A percentile compares a stretch with the other conserved stretches of the same genome.
Evolutionary conservation across 176 grass and related monocot genomes (phyloP).

Genomic region (Triticum monococcum): DNA sequence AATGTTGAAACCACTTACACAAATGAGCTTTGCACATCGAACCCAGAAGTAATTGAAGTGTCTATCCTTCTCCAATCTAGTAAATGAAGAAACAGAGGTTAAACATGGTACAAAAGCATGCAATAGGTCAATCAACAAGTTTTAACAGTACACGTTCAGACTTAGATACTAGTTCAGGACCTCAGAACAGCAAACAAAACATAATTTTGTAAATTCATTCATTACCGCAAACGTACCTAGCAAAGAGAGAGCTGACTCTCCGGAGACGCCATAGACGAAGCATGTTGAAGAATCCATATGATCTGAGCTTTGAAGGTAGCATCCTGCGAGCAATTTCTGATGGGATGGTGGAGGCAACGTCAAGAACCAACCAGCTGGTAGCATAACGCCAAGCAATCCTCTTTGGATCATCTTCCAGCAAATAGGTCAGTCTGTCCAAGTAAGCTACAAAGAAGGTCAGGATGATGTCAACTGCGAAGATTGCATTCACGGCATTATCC

Average conservation of each 20-base stretch:
- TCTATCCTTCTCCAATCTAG: slow-evolving; percentile 91
- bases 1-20: slow-evolving; percentile 51
- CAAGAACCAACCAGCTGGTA: slow-evolving; percentile 84
- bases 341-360: slow-evolving; percentile 76
- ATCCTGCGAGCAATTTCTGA: slow-evolving; percentile 66
- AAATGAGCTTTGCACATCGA: slow-evolving; percentile 90
- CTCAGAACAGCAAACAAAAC: not conserved
- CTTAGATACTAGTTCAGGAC: not conserved
- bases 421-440: slow-evolving; percentile 69
- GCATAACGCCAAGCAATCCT: slow-evolving; percentile 72
- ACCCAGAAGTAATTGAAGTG: slow-evolving; percentile 99
- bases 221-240: slow-evolving; percentile 50
- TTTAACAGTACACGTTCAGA: not conserved
- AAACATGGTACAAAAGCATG: not conserved
- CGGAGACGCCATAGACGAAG: slow-evolving; percentile 94
- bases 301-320: slow-evolving; percentile 55
- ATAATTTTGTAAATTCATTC: not conserved
- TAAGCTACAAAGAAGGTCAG: slow-evolving; percentile 95
- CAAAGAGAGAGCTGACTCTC: slow-evolving; percentile 95
- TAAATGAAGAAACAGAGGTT: slow-evolving; percentile 16
- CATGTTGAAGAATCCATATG: slow-evolving; percentile 96
- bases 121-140: not conserved
- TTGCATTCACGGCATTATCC: slow-evolving; percentile 78
- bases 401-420: slow-evolving; percentile 61
- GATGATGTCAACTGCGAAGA: slow-evolving; percentile 87